phyloP scores from a whole-genome alignment of 2,329 filamentous ascomycete species.

The Xylariaceae sp. region DNA sequence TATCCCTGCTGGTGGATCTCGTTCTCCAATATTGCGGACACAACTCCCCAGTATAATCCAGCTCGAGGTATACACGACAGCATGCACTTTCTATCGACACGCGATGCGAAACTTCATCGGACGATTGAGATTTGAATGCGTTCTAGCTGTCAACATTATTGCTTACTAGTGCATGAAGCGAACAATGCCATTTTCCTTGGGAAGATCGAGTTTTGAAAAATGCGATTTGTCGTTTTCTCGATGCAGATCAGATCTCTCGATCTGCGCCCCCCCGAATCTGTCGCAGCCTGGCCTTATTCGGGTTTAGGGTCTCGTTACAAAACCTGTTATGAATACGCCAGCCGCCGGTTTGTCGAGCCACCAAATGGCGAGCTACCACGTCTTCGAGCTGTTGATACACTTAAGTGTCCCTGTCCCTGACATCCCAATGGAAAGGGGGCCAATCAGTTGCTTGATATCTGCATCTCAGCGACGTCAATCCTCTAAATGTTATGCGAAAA shows the following conservation, averaged over 20 bases:
- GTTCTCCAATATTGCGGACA: too few species aligned
- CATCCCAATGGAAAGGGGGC: slow-evolving; percentile 1
- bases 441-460: slow-evolving; percentile 2
- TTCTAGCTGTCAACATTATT: too few species aligned
- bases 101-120: too few species aligned
- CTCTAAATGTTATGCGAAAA: too few species aligned
- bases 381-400: slow-evolving; percentile 8
- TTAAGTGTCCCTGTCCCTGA: slow-evolving; percentile 3
- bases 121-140: too few species aligned
- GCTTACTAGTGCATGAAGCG: slow-evolving; percentile 13
- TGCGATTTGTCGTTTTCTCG: slow-evolving; percentile 21
- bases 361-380: slow-evolving; percentile 17
- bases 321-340: slow-evolving; percentile 2
- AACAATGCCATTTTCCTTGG: slow-evolving; percentile 18
- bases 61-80: too few species aligned
- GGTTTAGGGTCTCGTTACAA: neutral
- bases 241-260: slow-evolving; percentile 15
- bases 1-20: too few species aligned
- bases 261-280: slow-evolving; percentile 2
- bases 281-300: slow-evolving; percentile 5
- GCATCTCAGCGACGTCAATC: too few species aligned
- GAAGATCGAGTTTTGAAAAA: slow-evolving; percentile 9
- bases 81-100: too few species aligned
- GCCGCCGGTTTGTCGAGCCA: slow-evolving; percentile 7
- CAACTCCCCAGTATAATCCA: too few species aligned